Evolutionary conservation across 768 basidiomycete species (phyloP).

Genomic region (Lyophyllum semitale): DNA sequence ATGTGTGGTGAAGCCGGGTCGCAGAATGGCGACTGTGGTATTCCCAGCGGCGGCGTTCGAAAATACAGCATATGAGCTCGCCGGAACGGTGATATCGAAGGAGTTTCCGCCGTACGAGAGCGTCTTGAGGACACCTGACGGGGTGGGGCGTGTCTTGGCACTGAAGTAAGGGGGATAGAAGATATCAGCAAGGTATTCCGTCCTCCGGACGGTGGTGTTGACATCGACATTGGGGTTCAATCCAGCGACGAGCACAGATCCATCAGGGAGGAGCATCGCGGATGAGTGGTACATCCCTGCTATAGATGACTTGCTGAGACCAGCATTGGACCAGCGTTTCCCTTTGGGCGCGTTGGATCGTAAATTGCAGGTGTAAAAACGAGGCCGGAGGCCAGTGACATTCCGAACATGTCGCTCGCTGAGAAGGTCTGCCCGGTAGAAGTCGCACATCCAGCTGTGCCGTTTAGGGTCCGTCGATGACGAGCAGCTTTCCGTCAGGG

Average conservation of each 20-base stretch:
- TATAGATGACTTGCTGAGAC: constrained; percentile 61
- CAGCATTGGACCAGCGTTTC: constrained; percentile 70
- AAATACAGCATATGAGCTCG: constrained; percentile 63
- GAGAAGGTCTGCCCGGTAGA: constrained; percentile 47
- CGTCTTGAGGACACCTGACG: constrained; percentile 65
- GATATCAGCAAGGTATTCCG: constrained; percentile 79
- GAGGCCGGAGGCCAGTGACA: constrained; percentile 81
- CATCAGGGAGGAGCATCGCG: constrained; percentile 87
- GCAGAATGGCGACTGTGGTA: constrained; percentile 74
- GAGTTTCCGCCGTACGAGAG: constrained; percentile 81
- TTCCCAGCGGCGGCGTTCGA: constrained; percentile 74
- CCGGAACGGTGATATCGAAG: constrained; percentile 75
- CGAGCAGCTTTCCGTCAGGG: constrained; percentile 71
- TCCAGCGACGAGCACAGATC: constrained; percentile 84
- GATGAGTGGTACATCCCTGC: constrained; percentile 90
- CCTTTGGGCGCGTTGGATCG: constrained; percentile 76
- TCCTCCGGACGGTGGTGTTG: constrained; percentile 63
- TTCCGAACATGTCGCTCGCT: constrained; percentile 58
- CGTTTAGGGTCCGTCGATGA: constrained; percentile 84
- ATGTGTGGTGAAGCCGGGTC: constrained; percentile 86
- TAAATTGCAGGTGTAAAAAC: constrained; percentile 79
- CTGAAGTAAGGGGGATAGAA: constrained; percentile 94
- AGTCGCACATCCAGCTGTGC: constrained; percentile 85
- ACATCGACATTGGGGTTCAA: constrained; percentile 93
- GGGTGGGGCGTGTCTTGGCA: constrained; percentile 65